Evolutionary conservation across 1,284 basidiomycete species (phyloP).

Genomic region (Microbotryum silenes-acaulis): DNA sequence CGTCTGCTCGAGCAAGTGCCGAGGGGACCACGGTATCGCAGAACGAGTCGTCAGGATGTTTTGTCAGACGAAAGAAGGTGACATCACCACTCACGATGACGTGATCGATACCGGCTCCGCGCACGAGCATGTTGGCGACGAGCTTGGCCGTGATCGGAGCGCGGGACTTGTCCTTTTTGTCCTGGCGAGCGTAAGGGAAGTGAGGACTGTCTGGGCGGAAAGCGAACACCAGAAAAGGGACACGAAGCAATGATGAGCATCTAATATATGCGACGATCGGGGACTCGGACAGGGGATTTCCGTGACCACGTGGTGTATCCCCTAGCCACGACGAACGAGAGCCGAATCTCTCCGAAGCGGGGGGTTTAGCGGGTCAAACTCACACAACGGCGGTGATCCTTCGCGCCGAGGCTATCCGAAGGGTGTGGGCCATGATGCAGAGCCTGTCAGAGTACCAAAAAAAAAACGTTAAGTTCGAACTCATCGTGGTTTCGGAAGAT

Average conservation of each 20-base stretch:
- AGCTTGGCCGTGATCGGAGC: conserved; percentile 98
- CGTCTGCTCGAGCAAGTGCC: conserved; percentile 55
- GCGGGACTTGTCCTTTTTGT: conserved; percentile 99
- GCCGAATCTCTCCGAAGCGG: background rate
- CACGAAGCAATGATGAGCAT: background rate
- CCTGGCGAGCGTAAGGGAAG: conserved; percentile 91
- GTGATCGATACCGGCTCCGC: conserved; percentile 95
- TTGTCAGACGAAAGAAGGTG: background rate
- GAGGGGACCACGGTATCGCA: conserved; percentile 4
- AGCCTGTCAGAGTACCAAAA: conserved; percentile 50
- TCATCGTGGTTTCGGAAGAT: conserved; percentile 51
- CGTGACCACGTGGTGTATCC: background rate
- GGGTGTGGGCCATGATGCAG: conserved; percentile 99
- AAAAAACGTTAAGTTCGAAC: background rate
- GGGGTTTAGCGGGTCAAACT: background rate
- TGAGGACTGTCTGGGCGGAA: conserved; percentile 54
- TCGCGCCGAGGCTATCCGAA: conserved; percentile 76
- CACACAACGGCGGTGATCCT: conserved; percentile 81
- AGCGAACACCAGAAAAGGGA: background rate
- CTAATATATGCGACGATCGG: background rate
- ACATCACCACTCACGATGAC: conserved; percentile 67
- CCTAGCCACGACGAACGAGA: too few species aligned
- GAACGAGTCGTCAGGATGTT: background rate
- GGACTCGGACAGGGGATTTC: background rate
- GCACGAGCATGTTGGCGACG: conserved; percentile 92